These are phyloP conservation scores for Evernia prunastri DNA, from an alignment of 495 filamentous ascomycete genomes.

Conservation along the genomic window DNA sequence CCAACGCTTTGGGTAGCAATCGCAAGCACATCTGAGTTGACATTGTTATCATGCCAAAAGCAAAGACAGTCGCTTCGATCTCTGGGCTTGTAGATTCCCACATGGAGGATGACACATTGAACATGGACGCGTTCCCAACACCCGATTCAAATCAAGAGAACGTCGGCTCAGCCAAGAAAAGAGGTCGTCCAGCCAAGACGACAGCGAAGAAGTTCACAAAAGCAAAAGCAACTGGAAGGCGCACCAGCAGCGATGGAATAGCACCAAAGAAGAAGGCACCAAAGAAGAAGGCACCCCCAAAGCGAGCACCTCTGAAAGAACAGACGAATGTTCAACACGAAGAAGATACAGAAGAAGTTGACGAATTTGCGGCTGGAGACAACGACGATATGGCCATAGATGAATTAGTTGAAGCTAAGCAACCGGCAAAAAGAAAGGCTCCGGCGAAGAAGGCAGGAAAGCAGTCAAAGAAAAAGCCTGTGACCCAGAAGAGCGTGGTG, in stretches of 20 bases:
- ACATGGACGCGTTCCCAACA: constrained; percentile 33
- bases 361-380: constrained; percentile 32
- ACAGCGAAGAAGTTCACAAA: constrained; percentile 32
- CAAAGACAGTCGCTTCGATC: constrained; percentile 46
- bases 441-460: constrained; percentile 29
- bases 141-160: constrained; percentile 38
- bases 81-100: constrained; percentile 62
- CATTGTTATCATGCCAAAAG: constrained; percentile 50
- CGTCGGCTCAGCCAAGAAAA: constrained; percentile 32
- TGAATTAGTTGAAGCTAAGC: constrained; percentile 30
- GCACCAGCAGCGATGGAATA: constrained; percentile 36
- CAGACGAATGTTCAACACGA: constrained; percentile 41
- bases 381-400: constrained; percentile 28
- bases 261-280: constrained; percentile 31
- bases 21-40: neutral
- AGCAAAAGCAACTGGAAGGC: constrained; percentile 33
- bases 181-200: constrained; percentile 35
- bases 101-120: constrained; percentile 52
- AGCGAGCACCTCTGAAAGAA: constrained; percentile 46
- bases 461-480: constrained; percentile 18
- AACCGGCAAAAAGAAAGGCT: constrained; percentile 31
- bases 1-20: neutral
- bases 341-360: constrained; percentile 50
- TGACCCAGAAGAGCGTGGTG: constrained; percentile 7
- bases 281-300: constrained; percentile 29